These are phyloP conservation scores for Anthracocystis walkeri DNA, from an alignment of 1,284 basidiomycete species.

Conservation along the genomic window DNA sequence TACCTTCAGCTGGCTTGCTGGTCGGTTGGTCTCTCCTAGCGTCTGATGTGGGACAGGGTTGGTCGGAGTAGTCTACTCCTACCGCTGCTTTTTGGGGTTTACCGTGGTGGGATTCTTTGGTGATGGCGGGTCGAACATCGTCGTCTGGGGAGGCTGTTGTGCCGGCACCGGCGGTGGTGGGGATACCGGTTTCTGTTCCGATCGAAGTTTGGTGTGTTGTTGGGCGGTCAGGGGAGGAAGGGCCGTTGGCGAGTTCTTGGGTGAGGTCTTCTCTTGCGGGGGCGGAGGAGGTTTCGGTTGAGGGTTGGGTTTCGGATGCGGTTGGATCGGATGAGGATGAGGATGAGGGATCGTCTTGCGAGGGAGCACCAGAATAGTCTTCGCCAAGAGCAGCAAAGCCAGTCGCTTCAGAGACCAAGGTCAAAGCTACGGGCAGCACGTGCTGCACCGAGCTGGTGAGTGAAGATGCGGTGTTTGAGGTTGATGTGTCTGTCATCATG, in stretches of 20 bases:
- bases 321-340: neutral
- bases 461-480: constrained; percentile 5
- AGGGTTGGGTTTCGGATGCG: neutral
- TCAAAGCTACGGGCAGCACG: constrained; percentile 1
- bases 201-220: constrained; percentile 21
- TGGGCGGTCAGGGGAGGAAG: constrained; percentile 19
- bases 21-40: constrained; percentile 11
- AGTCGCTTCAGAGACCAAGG: constrained; percentile 16
- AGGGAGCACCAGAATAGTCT: neutral
- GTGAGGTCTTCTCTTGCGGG: constrained; percentile 7
- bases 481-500: neutral
- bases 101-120: constrained; percentile 1
- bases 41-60: constrained; percentile 33
- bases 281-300: neutral
- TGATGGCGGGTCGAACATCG: constrained; percentile 18
- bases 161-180: constrained; percentile 47
- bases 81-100: constrained; percentile 20
- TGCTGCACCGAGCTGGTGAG: constrained; percentile 1
- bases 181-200: constrained; percentile 46
- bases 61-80: constrained; percentile 39
- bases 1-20: constrained; percentile 19
- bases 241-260: constrained; percentile 13
- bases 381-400: constrained; percentile 32
- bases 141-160: constrained; percentile 48
- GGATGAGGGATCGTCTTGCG: neutral